Evolutionary conservation across 257 asterid genomes (phyloP).

Genomic region (Oldenlandia corymbosa): DNA sequence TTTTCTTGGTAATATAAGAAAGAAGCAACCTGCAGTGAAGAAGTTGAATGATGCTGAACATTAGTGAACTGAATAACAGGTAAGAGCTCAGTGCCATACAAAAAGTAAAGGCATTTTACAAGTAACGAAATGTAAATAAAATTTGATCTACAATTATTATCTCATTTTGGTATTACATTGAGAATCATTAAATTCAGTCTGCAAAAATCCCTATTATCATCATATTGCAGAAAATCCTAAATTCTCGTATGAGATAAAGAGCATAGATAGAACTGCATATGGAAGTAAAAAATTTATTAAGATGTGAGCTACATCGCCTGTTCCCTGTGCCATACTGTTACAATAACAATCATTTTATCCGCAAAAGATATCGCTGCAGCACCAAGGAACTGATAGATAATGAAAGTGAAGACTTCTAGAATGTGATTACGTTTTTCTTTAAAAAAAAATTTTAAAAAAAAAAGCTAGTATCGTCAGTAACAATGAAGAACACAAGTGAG

Average conservation of each 20-base stretch:
- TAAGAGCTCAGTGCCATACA: not conserved
- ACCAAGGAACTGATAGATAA: not conserved
- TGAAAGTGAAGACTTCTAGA: not conserved
- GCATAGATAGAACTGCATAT: not conserved
- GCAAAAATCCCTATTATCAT: not conserved
- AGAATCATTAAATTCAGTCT: not conserved
- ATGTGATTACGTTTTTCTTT: not conserved
- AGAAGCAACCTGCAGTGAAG: conserved; percentile 69
- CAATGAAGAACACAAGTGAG: not conserved
- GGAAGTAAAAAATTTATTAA: not conserved
- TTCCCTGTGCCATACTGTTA: not conserved
- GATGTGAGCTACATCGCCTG: not conserved
- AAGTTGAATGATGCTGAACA: conserved; percentile 19
- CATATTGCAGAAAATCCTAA: not conserved
- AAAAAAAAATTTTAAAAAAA: too few species aligned
- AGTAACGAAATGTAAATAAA: not conserved
- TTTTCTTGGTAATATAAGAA: conserved; percentile 86
- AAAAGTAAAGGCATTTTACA: not conserved
- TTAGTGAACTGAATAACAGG: not conserved
- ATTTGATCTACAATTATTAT: not conserved
- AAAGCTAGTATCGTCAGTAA: not conserved
- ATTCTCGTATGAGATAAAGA: too few species aligned
- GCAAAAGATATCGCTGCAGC: not conserved
- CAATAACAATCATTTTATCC: not conserved
- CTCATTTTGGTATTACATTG: not conserved